Base-by-base conservation (phyloP, 495 filamentous ascomycete genomes). In the Viridothelium virens region DNA sequence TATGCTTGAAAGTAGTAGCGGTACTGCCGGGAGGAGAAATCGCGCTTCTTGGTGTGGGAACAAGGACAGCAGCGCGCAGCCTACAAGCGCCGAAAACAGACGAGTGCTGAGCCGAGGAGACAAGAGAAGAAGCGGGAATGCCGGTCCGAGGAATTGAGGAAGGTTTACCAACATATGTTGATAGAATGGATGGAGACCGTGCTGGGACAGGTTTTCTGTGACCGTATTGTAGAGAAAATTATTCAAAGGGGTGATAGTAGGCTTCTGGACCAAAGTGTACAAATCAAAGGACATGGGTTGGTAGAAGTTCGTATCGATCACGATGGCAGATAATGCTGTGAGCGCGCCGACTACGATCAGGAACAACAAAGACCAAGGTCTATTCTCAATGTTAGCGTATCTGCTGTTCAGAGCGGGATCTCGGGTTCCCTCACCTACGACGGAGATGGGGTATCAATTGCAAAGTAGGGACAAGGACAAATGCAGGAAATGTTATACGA, bases 11-110 rank as follows among this genome's bases (percentile, higher is more conserved):
- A 98, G 83, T 33, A 97, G 79, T n/a, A 98, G 83, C 0, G 94
- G 95, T 10, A 97, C 82, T 34, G 86, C 85, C 12, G 94, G 95
- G 12, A 97, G 82, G 11, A 98, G 80, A 78, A 98, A 98, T 59
- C 95, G 87, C 16, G 95, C 89, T 80, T 98, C 94, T 77, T 97
- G 95, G 77, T 98, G 94, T 38, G 89, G 88, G 68, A 96, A 90
- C 39, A 90, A 75, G 48, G 91, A 96, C 46, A 98, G 83, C 14
- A 96, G 79, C 38, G 84, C 76, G 38, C 90, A 86, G 25, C 91
- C 94, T 2, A 89, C 91, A 56, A 96, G 77, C 31, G 91, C 93
- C 11, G 94, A 94, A 70, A 86, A 81, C 10, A 90, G 78, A 14
- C 86, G 84, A 25, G 89, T 81, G 61, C 62, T 65, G 36, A 46